These are phyloP conservation scores for Phytophthora kernoviae DNA, from an alignment of 352 stramenopile genomes.

Conservation along the genomic window DNA sequence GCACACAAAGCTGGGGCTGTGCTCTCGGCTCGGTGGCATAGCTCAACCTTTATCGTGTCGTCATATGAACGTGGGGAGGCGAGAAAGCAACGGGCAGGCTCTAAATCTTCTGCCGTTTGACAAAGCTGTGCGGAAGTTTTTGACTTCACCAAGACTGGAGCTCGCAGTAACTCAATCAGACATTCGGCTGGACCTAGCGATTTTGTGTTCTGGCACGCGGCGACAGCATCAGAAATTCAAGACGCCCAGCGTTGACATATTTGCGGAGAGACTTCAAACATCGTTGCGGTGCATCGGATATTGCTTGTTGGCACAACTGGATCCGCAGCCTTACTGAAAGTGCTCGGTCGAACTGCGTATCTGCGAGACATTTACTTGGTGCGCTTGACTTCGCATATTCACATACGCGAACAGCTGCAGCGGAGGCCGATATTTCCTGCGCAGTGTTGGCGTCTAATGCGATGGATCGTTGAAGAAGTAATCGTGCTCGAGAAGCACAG, in stretches of 20 bases:
- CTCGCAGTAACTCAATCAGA: constrained; percentile 24
- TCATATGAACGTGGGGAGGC: constrained; percentile 37
- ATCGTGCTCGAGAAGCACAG: constrained; percentile 24
- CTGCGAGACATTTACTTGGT: constrained; percentile 39
- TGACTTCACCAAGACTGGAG: neutral
- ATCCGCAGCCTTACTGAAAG: constrained; percentile 29
- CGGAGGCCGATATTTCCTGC: constrained; percentile 18
- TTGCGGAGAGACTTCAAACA: constrained; percentile 35
- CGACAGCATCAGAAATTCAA: constrained; percentile 29
- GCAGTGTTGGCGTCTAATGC: constrained; percentile 5
- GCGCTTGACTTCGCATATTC: constrained; percentile 34
- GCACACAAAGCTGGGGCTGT: constrained; percentile 44
- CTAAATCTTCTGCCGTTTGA: constrained; percentile 21
- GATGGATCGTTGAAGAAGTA: constrained; percentile 21
- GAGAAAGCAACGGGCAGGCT: constrained; percentile 46
- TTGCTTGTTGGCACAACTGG: constrained; percentile 31
- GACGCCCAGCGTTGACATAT: constrained; percentile 30
- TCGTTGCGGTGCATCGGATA: constrained; percentile 22
- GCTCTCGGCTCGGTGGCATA: constrained; percentile 47
- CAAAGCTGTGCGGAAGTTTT: constrained; percentile 29
- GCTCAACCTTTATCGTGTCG: constrained; percentile 36
- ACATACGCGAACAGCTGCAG: constrained; percentile 34
- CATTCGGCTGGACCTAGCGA: constrained; percentile 29
- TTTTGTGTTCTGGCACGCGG: constrained; percentile 26
- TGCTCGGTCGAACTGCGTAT: constrained; percentile 27